Percentiles rank a stretch among this genome's conserved stretches.
phyloP scores from a whole-genome alignment of 768 basidiomycete species.

The Lactarius pseudohatsudake region DNA sequence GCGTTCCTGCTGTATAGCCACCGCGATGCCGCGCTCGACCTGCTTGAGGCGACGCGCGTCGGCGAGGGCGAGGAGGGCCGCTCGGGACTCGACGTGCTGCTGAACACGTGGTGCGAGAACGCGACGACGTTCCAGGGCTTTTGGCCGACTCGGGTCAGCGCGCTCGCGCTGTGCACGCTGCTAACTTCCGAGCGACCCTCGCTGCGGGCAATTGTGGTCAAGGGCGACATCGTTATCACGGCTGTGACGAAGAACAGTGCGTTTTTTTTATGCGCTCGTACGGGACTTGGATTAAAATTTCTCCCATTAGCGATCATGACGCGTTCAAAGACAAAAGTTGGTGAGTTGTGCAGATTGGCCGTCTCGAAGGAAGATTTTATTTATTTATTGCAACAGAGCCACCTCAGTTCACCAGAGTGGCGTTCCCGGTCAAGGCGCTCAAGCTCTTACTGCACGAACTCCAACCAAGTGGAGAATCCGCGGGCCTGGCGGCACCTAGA shows the following conservation, averaged over 20 bases:
- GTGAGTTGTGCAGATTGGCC: constrained; percentile 46
- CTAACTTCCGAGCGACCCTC: constrained; percentile 65
- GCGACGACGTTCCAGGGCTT: constrained; percentile 92
- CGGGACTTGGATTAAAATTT: constrained; percentile 16
- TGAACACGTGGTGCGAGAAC: constrained; percentile 93
- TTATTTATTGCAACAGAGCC: constrained; percentile 57
- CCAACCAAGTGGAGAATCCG: constrained; percentile 73
- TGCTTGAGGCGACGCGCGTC: constrained; percentile 68
- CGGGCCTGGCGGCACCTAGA: constrained; percentile 59
- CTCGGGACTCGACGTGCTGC: constrained; percentile 79
- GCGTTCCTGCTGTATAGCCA: constrained; percentile 91
- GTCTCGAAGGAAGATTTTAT: constrained; percentile 12
- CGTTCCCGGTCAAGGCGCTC: constrained; percentile 90
- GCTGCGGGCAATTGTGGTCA: constrained; percentile 70
- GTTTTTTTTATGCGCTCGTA: constrained; percentile 33
- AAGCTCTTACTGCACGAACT: constrained; percentile 87
- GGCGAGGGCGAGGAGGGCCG: constrained; percentile 44
- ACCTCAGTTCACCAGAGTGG: constrained; percentile 78
- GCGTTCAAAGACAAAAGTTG: constrained; percentile 81
- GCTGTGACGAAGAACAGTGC: constrained; percentile 79
- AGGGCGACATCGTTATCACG: constrained; percentile 88
- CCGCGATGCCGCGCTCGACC: constrained; percentile 70
- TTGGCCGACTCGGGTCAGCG: constrained; percentile 88
- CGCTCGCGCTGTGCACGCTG: constrained; percentile 75
- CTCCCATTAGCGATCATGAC: constrained; percentile 84